Evolutionary conservation across 2,329 filamentous ascomycete species (phyloP).

Genomic region (Aspergillus eucalypticola): DNA sequence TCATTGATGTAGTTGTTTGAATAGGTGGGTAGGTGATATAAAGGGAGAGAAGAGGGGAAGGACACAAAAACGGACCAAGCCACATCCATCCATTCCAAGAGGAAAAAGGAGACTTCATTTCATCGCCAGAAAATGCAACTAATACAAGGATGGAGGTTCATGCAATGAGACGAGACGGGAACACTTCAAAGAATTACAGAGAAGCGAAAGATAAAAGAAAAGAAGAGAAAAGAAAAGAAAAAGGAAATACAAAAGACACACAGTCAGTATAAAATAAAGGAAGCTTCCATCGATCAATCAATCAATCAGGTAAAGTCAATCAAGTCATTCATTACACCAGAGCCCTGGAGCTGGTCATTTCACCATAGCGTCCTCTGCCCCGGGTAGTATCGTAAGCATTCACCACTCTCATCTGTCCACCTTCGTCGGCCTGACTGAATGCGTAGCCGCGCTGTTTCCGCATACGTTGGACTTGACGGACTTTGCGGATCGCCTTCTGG

Average conservation of each 20-base stretch:
- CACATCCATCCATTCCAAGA: not conserved
- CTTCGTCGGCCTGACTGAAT: constrained; percentile 96
- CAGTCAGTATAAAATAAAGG: no score
- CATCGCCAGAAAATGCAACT: constrained; percentile 2
- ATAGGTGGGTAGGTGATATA: not conserved
- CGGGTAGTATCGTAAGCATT: constrained; percentile 98
- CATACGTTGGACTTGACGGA: constrained; percentile 97
- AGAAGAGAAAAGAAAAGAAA: not conserved
- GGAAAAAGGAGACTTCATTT: not conserved
- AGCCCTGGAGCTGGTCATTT: constrained; percentile 72
- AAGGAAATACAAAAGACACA: not conserved
- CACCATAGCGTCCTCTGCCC: constrained; percentile 86
- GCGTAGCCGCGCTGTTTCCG: constrained; percentile 98
- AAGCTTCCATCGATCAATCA: constrained; percentile 2
- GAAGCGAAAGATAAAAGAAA: constrained; percentile 9
- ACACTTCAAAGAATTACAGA: constrained; percentile 9
- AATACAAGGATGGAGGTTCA: not conserved
- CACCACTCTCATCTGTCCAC: constrained; percentile 81
- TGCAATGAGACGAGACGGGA: not conserved
- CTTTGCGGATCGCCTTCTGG: constrained; percentile 98
- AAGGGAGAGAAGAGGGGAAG: not conserved
- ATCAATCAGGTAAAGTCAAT: not conserved
- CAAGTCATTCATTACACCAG: constrained; percentile 25
- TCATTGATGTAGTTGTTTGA: not conserved
- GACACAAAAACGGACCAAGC: not conserved